Evolutionary conservation across 1,284 basidiomycete genomes (phyloP), one percentile per base, ranked within the genome.

Genomic region (Pholiota adiposa): DNA sequence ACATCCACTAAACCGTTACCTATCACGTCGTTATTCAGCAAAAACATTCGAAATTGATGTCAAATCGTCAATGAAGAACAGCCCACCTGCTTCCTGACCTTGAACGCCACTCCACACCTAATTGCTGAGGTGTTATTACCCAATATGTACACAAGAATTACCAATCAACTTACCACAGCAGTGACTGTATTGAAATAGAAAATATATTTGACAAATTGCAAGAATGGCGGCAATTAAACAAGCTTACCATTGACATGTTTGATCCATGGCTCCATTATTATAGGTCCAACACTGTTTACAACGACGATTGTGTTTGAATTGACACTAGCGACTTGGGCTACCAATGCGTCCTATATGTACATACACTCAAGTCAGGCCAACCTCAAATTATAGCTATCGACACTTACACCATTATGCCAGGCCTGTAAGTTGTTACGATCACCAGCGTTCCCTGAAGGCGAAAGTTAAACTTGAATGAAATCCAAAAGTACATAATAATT

Each of bases 231-330:
- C 43, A 34, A 14, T 60, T 25, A 56, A 16, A 29, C 18, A 9
- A 33, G 41, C 83, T 76, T 62, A 88, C 80, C 79, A 67, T 88
- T 88, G 3, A 75, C 73, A 63, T 86, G 73, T 19, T 86, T 80
- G 50, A 90, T 85, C 89, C 89, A 91, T 8, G 78, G 67, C 69
- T 91, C 88, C 68, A 90, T 78, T 27, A 82, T 77, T 27, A 91
- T 83, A 0, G 88, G 84, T 0, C 89, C 89, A 51, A 89, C 88
- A n/a, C 82, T 83, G 69, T 93, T 87, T 8, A 92, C 81, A 4
- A 93, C 84, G 23, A 93, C 91, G 34, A 93, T 80, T 0, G 89
- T 92, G 70, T 90, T 88, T 59, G 82, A 76, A 67, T 85, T 86
- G 16, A 75, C 75, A 34, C 75, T 72, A 1, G 85, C 84, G 12